Conservation (phyloP, 805 yeast species). For the Candida krabiensis region DNA sequence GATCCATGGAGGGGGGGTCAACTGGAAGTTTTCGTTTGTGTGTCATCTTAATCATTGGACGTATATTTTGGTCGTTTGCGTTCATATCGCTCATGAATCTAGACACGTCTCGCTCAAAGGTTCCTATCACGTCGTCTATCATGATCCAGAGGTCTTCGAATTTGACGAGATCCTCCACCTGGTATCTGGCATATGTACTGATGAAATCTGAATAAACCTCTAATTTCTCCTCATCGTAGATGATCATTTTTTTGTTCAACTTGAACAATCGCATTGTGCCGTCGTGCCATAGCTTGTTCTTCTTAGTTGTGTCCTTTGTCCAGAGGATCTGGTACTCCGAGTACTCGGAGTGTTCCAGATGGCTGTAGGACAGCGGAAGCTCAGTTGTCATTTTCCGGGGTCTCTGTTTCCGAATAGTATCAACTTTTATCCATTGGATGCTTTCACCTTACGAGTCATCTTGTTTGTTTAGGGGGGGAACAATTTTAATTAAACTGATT, state of each 20-base stretch:
- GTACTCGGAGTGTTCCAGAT: constrained; percentile 38
- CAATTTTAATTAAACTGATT: too few species aligned
- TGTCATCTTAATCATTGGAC: constrained; percentile 5
- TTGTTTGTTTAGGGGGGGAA: too few species aligned
- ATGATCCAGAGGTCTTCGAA: constrained; percentile 26
- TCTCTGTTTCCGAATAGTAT: too few species aligned
- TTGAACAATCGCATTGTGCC: constrained; percentile 46
- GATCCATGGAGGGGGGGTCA: neutral
- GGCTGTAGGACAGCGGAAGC: constrained; percentile 17
- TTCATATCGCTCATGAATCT: constrained; percentile 12
- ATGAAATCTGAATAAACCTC: constrained; percentile 29
- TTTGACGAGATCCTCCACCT: constrained; percentile 30
- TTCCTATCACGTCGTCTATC: constrained; percentile 31
- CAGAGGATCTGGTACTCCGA: constrained; percentile 48
- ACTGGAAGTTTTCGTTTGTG: constrained; percentile 1
- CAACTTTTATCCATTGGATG: too few species aligned
- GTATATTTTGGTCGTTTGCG: constrained; percentile 16
- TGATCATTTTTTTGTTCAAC: constrained; percentile 48
- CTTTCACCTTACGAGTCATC: too few species aligned
- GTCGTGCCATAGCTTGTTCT: constrained; percentile 52
- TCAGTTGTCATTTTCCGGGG: constrained; percentile 10
- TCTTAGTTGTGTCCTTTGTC: constrained; percentile 45
- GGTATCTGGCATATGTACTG: constrained; percentile 32
- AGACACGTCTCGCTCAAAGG: constrained; percentile 40
- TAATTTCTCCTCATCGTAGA: constrained; percentile 35